Percentiles rank a stretch among this genome's conserved stretches.
Evolutionary conservation across 176 grass and related monocot genomes (phyloP).

Genomic region (Bonia amplexicaulis): DNA sequence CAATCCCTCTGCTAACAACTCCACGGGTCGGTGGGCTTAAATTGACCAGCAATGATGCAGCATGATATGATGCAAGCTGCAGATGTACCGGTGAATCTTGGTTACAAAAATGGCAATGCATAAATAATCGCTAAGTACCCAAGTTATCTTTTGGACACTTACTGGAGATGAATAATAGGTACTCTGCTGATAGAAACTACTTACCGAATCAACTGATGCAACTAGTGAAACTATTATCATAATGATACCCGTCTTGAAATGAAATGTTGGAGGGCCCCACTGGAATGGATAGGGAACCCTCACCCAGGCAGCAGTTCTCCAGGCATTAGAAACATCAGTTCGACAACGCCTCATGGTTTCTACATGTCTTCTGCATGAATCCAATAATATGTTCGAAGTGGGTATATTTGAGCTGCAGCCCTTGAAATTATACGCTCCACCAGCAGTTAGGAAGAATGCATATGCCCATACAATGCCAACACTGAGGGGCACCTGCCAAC

Average conservation of each 20-base stretch:
- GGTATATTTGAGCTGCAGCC: slow-evolving; percentile 85
- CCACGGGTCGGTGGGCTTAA: slow-evolving; percentile 83
- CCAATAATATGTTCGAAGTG: slow-evolving; percentile 93
- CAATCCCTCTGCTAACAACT: slow-evolving; percentile 96
- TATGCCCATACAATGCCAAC: slow-evolving; percentile 95
- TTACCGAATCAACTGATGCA: slow-evolving; percentile 91
- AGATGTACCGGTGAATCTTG: slow-evolving; percentile 8
- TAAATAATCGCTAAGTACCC: background rate
- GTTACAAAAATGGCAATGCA: slow-evolving; percentile 13
- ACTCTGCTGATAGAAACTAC: slow-evolving; percentile 21
- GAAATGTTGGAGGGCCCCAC: slow-evolving; percentile 86
- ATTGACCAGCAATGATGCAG: slow-evolving; percentile 76
- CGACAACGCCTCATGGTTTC: slow-evolving; percentile 77
- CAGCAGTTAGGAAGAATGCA: slow-evolving; percentile 92
- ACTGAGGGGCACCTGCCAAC: slow-evolving; percentile 83
- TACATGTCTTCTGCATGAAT: slow-evolving; percentile 72
- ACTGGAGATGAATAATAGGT: background rate
- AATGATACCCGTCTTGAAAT: slow-evolving; percentile 77
- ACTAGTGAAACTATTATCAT: slow-evolving; percentile 88
- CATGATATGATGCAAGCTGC: slow-evolving; percentile 88
- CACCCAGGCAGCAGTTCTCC: slow-evolving; percentile 86
- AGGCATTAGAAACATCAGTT: slow-evolving; percentile 96
- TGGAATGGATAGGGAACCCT: slow-evolving; percentile 94
- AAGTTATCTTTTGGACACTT: background rate
- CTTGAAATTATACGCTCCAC: slow-evolving; percentile 91